Evolutionary conservation across 106 monocot genomes (phyloP).

Genomic region (Dendrobium chrysotoxum): DNA sequence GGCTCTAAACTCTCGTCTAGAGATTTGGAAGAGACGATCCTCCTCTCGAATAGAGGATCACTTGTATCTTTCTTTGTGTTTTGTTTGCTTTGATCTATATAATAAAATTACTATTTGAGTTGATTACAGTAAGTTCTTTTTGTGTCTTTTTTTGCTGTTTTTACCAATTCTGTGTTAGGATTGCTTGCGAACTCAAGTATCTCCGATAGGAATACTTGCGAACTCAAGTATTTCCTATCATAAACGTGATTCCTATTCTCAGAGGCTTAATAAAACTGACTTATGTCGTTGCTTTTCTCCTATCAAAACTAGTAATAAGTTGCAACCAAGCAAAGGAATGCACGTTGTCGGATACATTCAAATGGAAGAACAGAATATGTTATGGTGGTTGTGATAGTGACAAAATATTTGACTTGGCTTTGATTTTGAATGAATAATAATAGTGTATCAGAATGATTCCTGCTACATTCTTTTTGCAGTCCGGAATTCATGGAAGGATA

Average conservation of each 20-base stretch:
- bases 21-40: no score
- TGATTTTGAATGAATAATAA: background rate
- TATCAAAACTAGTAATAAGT: background rate
- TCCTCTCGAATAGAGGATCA: no score
- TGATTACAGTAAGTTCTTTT: no score
- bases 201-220: no score
- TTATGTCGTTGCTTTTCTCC: background rate
- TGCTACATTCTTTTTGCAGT: conserved; percentile 31
- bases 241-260: background rate
- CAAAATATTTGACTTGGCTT: background rate
- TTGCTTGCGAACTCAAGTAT: no score
- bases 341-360: background rate
- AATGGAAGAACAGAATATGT: background rate
- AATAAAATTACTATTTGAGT: no score
- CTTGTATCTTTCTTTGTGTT: no score
- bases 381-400: background rate
- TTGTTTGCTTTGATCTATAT: no score
- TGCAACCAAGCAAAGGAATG: background rate
- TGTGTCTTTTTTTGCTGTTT: no score
- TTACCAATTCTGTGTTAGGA: no score
- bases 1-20: no score
- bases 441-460: background rate
- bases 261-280: background rate
- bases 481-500: conserved; percentile 86
- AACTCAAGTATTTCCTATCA: no score